A percentile compares a stretch with the other conserved stretches of the same genome.
Conservation (phyloP, 2,329 filamentous ascomycete genomes). For the Colletotrichum falcatum region DNA sequence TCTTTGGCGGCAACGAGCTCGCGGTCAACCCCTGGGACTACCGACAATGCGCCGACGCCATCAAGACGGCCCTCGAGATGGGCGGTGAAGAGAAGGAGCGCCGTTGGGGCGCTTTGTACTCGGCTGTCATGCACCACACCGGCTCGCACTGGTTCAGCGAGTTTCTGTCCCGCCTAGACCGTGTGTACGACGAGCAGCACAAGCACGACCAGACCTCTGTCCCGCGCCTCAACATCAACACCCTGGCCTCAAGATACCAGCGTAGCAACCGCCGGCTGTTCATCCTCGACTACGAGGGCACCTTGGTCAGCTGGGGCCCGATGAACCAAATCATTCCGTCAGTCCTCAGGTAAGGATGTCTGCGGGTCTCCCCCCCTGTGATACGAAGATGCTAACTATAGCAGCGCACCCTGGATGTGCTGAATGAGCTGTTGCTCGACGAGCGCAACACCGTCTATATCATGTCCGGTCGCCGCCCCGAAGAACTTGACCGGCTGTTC, state of each 20-base stretch:
- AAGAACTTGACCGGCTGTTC: constrained; percentile 90
- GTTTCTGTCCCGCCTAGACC: constrained; percentile 77
- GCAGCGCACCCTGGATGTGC: constrained; percentile 81
- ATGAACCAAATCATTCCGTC: constrained; percentile 84
- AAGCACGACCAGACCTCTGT: constrained; percentile 87
- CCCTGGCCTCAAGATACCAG: constrained; percentile 75
- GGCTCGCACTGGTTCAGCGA: constrained; percentile 88
- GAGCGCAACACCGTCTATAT: constrained; percentile 89
- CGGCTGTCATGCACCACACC: constrained; percentile 82
- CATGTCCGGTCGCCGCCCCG: constrained; percentile 89
- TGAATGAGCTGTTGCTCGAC: constrained; percentile 85
- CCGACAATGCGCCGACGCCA: constrained; percentile 85
- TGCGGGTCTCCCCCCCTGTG: background rate
- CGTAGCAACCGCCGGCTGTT: constrained; percentile 78
- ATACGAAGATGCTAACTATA: constrained; percentile 26
- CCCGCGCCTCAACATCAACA: constrained; percentile 80
- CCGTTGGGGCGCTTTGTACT: constrained; percentile 80
- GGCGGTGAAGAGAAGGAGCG: constrained; percentile 76
- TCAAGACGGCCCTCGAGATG: constrained; percentile 88
- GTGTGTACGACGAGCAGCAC: constrained; percentile 86
- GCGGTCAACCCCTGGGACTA: constrained; percentile 98
- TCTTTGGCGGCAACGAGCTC: constrained; percentile 85
- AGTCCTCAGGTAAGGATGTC: constrained; percentile 70
- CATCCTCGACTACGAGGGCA: constrained; percentile 94
- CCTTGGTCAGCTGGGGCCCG: constrained; percentile 87